phyloP scores from a whole-genome alignment of 352 stramenopile genomes.

The Phytophthora pluvialis region DNA sequence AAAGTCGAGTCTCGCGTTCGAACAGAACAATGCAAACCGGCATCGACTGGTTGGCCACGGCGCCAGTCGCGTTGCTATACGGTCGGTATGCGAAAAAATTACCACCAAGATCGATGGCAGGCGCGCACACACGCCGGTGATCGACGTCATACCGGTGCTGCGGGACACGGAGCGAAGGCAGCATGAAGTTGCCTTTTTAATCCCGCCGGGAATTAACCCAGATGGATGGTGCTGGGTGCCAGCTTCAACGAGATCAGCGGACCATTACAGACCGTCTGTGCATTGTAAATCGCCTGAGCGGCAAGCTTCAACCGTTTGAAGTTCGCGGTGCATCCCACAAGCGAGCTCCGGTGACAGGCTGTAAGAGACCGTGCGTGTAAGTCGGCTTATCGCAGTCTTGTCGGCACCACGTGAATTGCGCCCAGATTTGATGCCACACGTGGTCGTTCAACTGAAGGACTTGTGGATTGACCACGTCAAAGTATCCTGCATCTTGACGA shows the following conservation, averaged over 20 bases:
- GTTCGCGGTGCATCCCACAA: background rate
- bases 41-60: slow-evolving; percentile 23
- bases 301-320: slow-evolving; percentile 3
- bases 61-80: slow-evolving; percentile 3
- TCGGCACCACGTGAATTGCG: too few species aligned
- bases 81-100: slow-evolving; percentile 1
- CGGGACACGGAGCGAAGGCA: background rate
- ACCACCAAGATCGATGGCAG: slow-evolving; percentile 2
- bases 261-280: background rate
- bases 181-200: slow-evolving; percentile 6
- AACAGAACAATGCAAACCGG: slow-evolving; percentile 20
- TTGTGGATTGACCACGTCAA: too few species aligned
- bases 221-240: slow-evolving; percentile 7
- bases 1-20: slow-evolving; percentile 13
- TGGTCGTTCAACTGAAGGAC: too few species aligned
- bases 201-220: slow-evolving; percentile 7
- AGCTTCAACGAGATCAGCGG: slow-evolving; percentile 19
- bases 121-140: background rate
- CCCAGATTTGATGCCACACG: too few species aligned
- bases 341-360: too few species aligned
- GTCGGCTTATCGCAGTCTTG: background rate
- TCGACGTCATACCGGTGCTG: slow-evolving; percentile 13
- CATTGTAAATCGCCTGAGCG: too few species aligned
- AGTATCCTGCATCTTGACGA: too few species aligned
- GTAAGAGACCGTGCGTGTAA: background rate